Base-by-base conservation (phyloP, 106 monocot species). In the Dioscorea alata region DNA sequence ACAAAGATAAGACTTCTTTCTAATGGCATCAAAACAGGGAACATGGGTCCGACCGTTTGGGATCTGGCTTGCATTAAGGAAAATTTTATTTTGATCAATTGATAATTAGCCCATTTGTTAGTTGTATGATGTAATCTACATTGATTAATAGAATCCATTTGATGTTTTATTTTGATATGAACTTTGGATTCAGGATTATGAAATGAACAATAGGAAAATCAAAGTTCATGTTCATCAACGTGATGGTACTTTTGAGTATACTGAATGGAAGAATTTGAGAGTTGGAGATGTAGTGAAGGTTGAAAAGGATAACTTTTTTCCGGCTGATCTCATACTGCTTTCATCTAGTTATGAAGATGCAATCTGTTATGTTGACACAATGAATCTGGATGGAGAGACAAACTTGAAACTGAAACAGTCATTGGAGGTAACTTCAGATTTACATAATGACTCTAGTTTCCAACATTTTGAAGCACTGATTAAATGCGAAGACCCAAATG, bases 301-400 rank as follows among this genome's bases (percentile, higher is more conserved):
- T 35, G 88, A 90, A 68, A 94, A 94, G 65, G 94, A 90, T 65
- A 68, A 76, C 18, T 94, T 94, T 78, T 91, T 91, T 48, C 94
- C 94, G 57, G 88, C 94, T 48, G 94, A 94, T 34, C 69, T 94
- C 17, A 52, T 94, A 61, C 70, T 94, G 59, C 85, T 94, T 56
- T 91, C 94, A 23, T 94, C 94, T 7, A 91, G 85, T 57, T 94
- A 91, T 70, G 88, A 90, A 5, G 88, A 94, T 58, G 88, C 84
- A 20, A 91, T 94, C 7, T 94, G 94, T 50, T 94, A 94, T 79
- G 94, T 94, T 13, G 94, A 94, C 72, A 94, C 94, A 16, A 91
- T 86, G 83, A 94, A 94, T 67, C 81, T 94, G 34, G 94, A 94
- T 50, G 90, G 94, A 57, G 94, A 94, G 68, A 94, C 94, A 31